Evolutionary conservation across 2,329 filamentous ascomycete species (phyloP), one percentile per base, ranked within the genome.

Genomic region (Xylaria sp.): DNA sequence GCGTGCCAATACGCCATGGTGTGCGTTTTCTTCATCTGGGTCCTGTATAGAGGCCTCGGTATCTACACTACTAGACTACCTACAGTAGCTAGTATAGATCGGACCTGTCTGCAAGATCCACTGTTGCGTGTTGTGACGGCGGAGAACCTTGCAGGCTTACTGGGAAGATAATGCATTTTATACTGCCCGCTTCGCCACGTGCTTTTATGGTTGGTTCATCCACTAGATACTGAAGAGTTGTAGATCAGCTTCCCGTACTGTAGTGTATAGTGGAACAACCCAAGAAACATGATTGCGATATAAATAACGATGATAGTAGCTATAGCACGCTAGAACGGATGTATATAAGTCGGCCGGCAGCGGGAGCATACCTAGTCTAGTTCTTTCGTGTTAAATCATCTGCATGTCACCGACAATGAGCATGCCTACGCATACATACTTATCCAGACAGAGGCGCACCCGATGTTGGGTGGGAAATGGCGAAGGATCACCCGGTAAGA

Each of bases 101-200:
- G 61, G 61, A 53, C 33, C 27, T 60, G 56, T 53, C 50, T 51
- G 51, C 33, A 25, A 58, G 65, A 61, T 65, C 65, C 65, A 67
- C 62, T 61, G 57, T 65, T 62, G 62, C 62, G 62, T 61, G 56
- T 62, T 62, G 56, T 42, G 36, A 61, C 33, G 45, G 57, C 57
- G 57, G 57, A 61, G 57, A 61, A 61, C 57, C 45, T 51, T 44
- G 53, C 38, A 29, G 53, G 36, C 22, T 44, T 17, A 13, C 22
- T 61, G 27, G 58, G 55, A 38, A 54, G 36, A 51, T 25, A 45
- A 25, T 55, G 65, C 65, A 64, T 47, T 55, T 67, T 55, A 64
- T 61, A 62, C 59, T 63, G 61, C 49, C 42, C 65, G 65, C 65
- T 25, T 47, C 9, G 62, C 65, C 65, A 67, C 65, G 65, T 67